phyloP scores from a whole-genome alignment of 2,329 filamentous ascomycete genomes.

The Nothophaeocryptopus gaeumannii region DNA sequence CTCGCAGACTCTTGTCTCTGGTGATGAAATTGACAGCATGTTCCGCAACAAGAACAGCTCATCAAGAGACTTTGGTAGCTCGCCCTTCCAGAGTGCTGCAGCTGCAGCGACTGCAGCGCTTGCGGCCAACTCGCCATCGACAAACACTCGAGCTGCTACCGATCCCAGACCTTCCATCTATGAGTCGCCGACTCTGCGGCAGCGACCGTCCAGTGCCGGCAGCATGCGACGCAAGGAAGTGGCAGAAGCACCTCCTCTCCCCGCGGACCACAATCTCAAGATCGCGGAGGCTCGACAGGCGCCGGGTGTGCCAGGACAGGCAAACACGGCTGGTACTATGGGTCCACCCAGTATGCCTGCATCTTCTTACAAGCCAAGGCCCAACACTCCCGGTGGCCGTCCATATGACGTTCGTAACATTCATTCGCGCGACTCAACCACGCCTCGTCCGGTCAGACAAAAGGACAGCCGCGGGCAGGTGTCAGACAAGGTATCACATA shows the following conservation, averaged over 20 bases:
- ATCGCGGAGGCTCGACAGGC: conserved; percentile 74
- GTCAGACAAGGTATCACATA: conserved; percentile 44
- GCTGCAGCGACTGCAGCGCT: conserved; percentile 32
- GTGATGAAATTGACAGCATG: conserved; percentile 74
- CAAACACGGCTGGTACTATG: conserved; percentile 57
- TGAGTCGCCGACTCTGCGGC: conserved; percentile 21
- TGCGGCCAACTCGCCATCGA: conserved; percentile 16
- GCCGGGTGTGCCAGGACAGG: conserved; percentile 34
- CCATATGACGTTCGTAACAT: conserved; percentile 16
- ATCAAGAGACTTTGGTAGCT: conserved; percentile 18
- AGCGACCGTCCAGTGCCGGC: conserved; percentile 68
- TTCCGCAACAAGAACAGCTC: conserved; percentile 53
- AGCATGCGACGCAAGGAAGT: conserved; percentile 58
- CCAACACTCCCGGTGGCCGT: conserved; percentile 29
- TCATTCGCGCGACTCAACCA: conserved; percentile 49
- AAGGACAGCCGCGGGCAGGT: conserved; percentile 37
- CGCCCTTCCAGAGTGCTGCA: conserved; percentile 17
- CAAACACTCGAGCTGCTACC: conserved; percentile 2
- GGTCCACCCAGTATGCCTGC: conserved; percentile 81
- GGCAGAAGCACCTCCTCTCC: conserved; percentile 61
- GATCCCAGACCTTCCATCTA: conserved; percentile 19
- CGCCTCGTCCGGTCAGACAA: conserved; percentile 52
- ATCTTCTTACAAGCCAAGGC: conserved; percentile 59
- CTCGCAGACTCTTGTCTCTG: conserved; percentile 81
- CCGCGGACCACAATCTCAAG: conserved; percentile 74